Percentiles rank a stretch among this genome's conserved stretches.
Conservation (phyloP, 768 basidiomycete species). For the Mycena pura region DNA sequence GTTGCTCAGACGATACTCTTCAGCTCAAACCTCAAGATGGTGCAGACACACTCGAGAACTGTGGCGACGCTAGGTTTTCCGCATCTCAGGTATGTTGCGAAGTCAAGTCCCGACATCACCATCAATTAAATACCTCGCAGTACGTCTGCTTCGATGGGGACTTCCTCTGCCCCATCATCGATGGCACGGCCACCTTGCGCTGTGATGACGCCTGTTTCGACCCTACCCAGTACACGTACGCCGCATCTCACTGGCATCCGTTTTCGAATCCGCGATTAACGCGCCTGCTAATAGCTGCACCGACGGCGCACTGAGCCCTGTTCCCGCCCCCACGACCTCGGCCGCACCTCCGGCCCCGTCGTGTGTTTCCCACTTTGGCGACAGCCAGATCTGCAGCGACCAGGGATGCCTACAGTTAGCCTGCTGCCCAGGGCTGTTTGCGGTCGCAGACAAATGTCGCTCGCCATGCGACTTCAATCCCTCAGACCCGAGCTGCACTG, state of each 20-base stretch:
- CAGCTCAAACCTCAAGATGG: no score
- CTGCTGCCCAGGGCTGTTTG: slow-evolving; percentile 12
- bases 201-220: background rate
- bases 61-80: background rate
- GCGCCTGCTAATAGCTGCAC: slow-evolving; percentile 12
- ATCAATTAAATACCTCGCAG: background rate
- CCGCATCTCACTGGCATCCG: no score
- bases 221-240: background rate
- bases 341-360: background rate
- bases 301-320: background rate
- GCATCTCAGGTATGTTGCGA: background rate
- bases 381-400: slow-evolving; percentile 1
- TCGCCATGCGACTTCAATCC: slow-evolving; percentile 9
- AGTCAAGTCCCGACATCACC: background rate
- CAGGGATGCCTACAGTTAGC: background rate
- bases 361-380: background rate
- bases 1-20: no score
- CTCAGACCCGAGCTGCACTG: no score
- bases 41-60: no score
- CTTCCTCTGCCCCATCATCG: slow-evolving; percentile 5
- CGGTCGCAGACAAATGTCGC: slow-evolving; percentile 9
- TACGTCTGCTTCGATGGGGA: background rate
- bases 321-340: no score
- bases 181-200: background rate
- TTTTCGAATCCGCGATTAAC: no score